Percentiles rank a stretch among this genome's conserved stretches.
These are phyloP conservation scores for Juncus inflexus DNA, from an alignment of 176 grass and related monocot genomes.

Conservation along the genomic window DNA sequence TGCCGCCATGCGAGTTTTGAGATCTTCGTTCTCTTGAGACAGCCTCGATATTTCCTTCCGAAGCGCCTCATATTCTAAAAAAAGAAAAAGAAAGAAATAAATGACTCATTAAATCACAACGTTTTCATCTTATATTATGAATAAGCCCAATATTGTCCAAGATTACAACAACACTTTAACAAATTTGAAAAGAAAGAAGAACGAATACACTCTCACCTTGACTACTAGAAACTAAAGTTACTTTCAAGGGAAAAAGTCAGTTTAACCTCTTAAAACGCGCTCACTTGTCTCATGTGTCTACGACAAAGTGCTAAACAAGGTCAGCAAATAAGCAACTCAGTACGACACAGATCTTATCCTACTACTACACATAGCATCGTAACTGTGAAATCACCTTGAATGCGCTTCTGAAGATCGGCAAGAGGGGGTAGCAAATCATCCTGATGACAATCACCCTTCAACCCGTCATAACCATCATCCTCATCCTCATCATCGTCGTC, in stretches of 20 bases:
- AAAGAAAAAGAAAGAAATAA: neutral
- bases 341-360: too few relatives aligned
- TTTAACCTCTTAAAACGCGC: too few relatives aligned
- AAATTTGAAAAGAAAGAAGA: too few relatives aligned
- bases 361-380: neutral
- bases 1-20: constrained; percentile 64
- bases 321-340: too few relatives aligned
- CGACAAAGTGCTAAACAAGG: too few relatives aligned
- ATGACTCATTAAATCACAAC: constrained; percentile 2
- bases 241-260: too few relatives aligned
- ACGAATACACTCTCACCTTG: too few relatives aligned
- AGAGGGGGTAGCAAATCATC: constrained; percentile 47
- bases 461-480: constrained; percentile 38
- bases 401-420: constrained; percentile 43
- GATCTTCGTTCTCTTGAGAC: constrained; percentile 78
- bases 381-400: constrained; percentile 36
- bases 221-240: too few relatives aligned
- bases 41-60: constrained; percentile 79
- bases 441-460: constrained; percentile 20
- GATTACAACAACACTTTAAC: too few relatives aligned
- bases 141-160: too few relatives aligned
- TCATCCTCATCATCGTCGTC: constrained; percentile 74
- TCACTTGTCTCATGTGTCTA: too few relatives aligned
- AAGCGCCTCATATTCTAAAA: constrained; percentile 48
- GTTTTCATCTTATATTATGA: too few relatives aligned